Evolutionary conservation across 2,329 filamentous ascomycete species (phyloP), one percentile per base, ranked within the genome.

Genomic region (Hirsutella rhossiliensis): DNA sequence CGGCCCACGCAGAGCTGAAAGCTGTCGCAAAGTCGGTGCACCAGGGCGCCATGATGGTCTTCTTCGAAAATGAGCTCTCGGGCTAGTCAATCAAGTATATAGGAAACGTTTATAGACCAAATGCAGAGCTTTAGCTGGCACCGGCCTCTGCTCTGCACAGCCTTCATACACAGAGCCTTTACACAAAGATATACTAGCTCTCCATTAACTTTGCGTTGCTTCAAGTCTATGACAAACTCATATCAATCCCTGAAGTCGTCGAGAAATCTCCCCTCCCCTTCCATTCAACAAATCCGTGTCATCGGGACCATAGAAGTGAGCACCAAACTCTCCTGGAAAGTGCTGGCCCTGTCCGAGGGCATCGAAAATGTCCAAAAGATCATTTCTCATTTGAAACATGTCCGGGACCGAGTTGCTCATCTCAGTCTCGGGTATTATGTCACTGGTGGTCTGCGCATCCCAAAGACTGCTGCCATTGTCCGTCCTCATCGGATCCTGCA

Each of bases 31-130:
- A 58, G 52, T 49, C 45, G 2, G 52, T 59, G 4, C 52, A 62
- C 9, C 47, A 60, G 36, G 61, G 59, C 2, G 52, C 69, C 3
- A 72, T 75, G 32, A 80, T 74, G 54, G 76, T 77, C 37, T 73
- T 63, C 51, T 72, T 80, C 8, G 56, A 63, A 45, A 58, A 56
- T 39, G 47, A 40, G 20, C 11, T 44, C 12, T 27, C 30, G 2
- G 18, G 15, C 9, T 40, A 39, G 38, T 2, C 17, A 15, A 6
- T 28, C n/a, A 9, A 42, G 30, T 30, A 7, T 39, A 12, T 39
- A 12, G 18, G 18, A 12, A 39, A 18, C 15, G 23, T 7, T n/a
- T 17, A 30, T 17, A 44, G 39, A 3, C 2, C 4, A 12, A 23
- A 23, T 23, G 7, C 23, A 23, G n/a, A 23, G 23, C 23, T n/a